Evolutionary conservation across 345 rosid genomes (phyloP).

Genomic region (Lepidium aucheri): DNA sequence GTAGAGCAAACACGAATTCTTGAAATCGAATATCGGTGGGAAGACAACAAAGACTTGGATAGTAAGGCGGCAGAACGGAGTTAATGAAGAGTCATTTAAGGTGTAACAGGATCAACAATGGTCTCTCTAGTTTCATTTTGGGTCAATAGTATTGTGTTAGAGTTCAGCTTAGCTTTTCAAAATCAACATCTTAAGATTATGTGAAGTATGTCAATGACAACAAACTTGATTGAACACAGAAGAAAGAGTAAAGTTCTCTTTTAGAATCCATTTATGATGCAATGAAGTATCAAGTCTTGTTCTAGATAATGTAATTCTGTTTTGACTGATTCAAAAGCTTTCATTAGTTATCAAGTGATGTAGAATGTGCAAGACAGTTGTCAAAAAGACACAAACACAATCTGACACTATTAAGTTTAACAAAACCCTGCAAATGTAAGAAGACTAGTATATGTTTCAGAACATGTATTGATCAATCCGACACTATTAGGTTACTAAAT

Average conservation of each 20-base stretch:
- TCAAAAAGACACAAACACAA: neutral
- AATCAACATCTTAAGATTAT: neutral
- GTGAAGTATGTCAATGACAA: constrained; percentile 31
- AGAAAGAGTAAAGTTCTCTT: constrained; percentile 19
- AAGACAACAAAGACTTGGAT: too few species aligned
- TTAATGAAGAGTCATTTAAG: neutral
- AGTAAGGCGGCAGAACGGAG: too few species aligned
- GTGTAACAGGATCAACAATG: neutral
- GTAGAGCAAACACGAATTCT: too few species aligned
- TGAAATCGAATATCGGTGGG: too few species aligned
- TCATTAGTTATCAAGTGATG: neutral
- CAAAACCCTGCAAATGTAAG: neutral
- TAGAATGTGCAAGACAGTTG: constrained; percentile 1
- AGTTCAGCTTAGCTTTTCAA: neutral
- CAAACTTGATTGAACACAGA: constrained; percentile 72
- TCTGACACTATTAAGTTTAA: constrained; percentile 7
- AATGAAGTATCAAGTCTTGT: neutral
- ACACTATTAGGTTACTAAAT: neutral
- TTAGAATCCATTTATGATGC: neutral
- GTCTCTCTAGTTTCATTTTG: neutral
- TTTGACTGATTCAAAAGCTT: neutral
- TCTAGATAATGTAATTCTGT: neutral
- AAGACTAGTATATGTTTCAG: neutral
- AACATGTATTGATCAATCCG: neutral
- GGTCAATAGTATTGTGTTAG: neutral